Percentiles rank a stretch among this genome's conserved stretches.
Conservation (phyloP, 2,329 filamentous ascomycete species). For the Alternaria hordeiaustralica region DNA sequence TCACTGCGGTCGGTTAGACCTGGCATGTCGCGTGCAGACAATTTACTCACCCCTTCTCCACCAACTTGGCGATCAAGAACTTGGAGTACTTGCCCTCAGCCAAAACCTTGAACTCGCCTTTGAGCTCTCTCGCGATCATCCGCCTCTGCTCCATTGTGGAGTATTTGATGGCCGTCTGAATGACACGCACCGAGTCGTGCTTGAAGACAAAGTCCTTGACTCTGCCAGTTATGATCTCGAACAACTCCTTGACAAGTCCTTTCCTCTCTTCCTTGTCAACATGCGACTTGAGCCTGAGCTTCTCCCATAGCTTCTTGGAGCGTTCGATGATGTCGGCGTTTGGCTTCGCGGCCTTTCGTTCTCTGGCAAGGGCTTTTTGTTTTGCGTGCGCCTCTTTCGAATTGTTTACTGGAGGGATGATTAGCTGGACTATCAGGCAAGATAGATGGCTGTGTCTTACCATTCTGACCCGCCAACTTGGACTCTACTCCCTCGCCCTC, state of each 20-base stretch:
- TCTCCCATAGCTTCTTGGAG: slow-evolving; percentile 97
- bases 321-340: slow-evolving; percentile 87
- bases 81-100: slow-evolving; percentile 97
- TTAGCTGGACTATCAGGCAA: slow-evolving; percentile 16
- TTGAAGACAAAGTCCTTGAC: slow-evolving; percentile 98
- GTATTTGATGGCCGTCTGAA: slow-evolving; percentile 97
- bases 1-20: slow-evolving; percentile 60
- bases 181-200: slow-evolving; percentile 94
- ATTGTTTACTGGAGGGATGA: slow-evolving; percentile 64
- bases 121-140: slow-evolving; percentile 84
- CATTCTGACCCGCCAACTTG: slow-evolving; percentile 35
- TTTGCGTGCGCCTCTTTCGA: slow-evolving; percentile 88
- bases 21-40: neutral
- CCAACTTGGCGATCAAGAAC: slow-evolving; percentile 93
- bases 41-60: slow-evolving; percentile 71
- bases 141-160: slow-evolving; percentile 82
- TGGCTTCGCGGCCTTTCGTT: slow-evolving; percentile 91
- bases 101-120: slow-evolving; percentile 81
- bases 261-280: slow-evolving; percentile 88
- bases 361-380: slow-evolving; percentile 85
- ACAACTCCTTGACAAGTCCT: slow-evolving; percentile 85
- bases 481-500: slow-evolving; percentile 29
- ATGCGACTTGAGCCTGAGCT: slow-evolving; percentile 88
- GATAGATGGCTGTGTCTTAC: slow-evolving; percentile 16
- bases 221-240: slow-evolving; percentile 85